Evolutionary conservation across 331 rosid species (phyloP).

Genomic region (Quercus tomentella): DNA sequence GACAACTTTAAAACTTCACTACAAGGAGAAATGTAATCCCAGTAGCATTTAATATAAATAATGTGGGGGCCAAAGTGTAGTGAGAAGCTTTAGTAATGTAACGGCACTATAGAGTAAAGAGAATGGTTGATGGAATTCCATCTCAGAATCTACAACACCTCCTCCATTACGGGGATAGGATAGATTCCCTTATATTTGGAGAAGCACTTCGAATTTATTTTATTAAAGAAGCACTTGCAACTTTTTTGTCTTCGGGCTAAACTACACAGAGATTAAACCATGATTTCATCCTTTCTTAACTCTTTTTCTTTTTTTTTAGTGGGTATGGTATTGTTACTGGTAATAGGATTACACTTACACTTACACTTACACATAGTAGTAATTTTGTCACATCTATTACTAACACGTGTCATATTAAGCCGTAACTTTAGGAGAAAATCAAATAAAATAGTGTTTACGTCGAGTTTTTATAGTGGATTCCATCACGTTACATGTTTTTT

Average conservation of each 20-base stretch:
- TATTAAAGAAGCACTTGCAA: not conserved
- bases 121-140: conserved; percentile 31
- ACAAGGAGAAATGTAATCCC: not conserved
- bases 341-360: too few relatives aligned
- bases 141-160: conserved; percentile 15
- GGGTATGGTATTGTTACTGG: too few relatives aligned
- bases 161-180: conserved; percentile 11
- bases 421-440: too few relatives aligned
- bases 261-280: not conserved
- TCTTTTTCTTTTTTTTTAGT: too few relatives aligned
- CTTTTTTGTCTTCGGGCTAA: not conserved
- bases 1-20: too few relatives aligned
- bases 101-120: not conserved
- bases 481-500: too few relatives aligned
- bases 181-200: conserved; percentile 5
- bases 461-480: too few relatives aligned
- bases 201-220: not conserved
- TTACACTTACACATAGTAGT: too few relatives aligned
- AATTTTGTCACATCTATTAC: too few relatives aligned
- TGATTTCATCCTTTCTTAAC: too few relatives aligned
- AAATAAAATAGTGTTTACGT: too few relatives aligned
- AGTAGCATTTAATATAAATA: not conserved
- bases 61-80: not conserved
- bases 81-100: not conserved
- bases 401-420: too few relatives aligned